phyloP scores from a whole-genome alignment of 257 asterid genomes.

The Solanum lignicaule region DNA sequence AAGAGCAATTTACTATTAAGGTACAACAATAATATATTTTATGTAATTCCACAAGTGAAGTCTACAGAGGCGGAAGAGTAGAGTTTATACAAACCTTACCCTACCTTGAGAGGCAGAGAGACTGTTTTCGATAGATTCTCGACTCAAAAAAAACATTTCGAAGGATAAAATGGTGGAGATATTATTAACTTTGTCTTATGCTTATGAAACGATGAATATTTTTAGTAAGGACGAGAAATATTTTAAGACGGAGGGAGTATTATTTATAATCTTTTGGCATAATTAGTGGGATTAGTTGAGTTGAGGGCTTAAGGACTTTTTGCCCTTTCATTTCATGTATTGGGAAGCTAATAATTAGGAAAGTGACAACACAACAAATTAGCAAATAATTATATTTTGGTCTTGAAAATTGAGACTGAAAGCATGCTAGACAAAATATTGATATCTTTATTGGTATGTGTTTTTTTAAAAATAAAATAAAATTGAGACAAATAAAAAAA shows the following conservation, averaged over 20 bases:
- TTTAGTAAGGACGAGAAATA: background rate
- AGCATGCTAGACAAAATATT: background rate
- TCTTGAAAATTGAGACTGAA: background rate
- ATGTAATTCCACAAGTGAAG: accelerated
- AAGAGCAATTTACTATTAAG: background rate
- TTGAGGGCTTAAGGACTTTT: background rate
- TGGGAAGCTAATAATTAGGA: background rate
- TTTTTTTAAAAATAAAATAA: background rate
- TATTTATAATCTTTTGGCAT: background rate
- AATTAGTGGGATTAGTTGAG: background rate
- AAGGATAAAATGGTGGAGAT: background rate
- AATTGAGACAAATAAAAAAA: background rate
- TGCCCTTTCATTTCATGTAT: background rate
- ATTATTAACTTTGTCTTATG: background rate
- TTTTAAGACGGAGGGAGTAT: background rate
- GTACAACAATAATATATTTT: background rate
- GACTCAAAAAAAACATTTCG: background rate
- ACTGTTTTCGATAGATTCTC: accelerated
- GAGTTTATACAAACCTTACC: background rate
- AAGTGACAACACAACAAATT: conserved; percentile 1
- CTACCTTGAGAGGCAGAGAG: background rate
- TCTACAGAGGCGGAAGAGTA: background rate
- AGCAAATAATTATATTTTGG: background rate
- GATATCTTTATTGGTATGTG: background rate
- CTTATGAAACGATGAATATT: background rate